phyloP scores from a whole-genome alignment of 2,329 filamentous ascomycete genomes.

The Sporothrix phasma region DNA sequence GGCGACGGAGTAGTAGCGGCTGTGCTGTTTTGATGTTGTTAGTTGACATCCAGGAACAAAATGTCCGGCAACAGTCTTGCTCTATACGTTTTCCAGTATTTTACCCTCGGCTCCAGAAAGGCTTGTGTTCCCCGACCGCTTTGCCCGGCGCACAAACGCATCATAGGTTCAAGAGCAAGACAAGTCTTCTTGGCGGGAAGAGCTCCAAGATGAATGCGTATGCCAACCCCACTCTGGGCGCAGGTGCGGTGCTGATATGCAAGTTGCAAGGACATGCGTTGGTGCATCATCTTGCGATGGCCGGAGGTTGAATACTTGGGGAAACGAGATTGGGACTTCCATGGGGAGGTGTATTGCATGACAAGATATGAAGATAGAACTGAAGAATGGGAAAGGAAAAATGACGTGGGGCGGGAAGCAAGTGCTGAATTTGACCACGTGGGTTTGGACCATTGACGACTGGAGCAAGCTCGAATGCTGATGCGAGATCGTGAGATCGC shows the following conservation, averaged over 20 bases:
- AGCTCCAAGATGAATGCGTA: background rate
- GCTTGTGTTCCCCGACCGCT: background rate
- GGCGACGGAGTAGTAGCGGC: constrained; percentile 1
- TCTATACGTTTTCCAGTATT: background rate
- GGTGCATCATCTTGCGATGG: background rate
- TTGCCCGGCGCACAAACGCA: background rate
- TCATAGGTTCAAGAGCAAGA: background rate
- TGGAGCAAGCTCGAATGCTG: background rate
- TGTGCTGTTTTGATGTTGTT: constrained; percentile 1
- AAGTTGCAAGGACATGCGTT: background rate
- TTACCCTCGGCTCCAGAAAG: background rate
- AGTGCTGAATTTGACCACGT: background rate
- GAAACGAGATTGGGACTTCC: background rate
- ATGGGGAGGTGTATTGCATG: background rate
- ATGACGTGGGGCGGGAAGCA: background rate
- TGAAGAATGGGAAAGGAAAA: background rate
- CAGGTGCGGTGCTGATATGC: too few relatives aligned
- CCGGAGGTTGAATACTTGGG: background rate
- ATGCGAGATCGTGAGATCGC: background rate
- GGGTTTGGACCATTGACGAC: background rate
- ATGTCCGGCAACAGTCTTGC: background rate
- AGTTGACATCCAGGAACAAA: background rate
- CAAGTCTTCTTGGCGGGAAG: too few relatives aligned
- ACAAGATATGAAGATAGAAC: background rate
- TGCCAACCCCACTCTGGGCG: background rate